Evolutionary conservation across 169 alveolate species (phyloP).

Genomic region (Eimeria sp.): DNA sequence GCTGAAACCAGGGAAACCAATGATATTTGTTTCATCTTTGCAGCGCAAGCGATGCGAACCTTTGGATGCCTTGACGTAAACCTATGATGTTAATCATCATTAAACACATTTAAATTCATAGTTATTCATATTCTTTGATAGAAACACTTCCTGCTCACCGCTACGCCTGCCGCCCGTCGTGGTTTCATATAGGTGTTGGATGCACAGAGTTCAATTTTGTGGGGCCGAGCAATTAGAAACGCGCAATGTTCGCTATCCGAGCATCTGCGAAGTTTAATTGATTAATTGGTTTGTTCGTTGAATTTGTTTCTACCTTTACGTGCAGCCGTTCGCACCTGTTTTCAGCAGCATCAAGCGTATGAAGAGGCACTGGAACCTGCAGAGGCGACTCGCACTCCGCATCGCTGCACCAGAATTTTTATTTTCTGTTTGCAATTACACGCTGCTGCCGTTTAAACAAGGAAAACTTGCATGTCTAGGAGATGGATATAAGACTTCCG

Average conservation of each 20-base stretch:
- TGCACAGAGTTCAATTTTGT: neutral
- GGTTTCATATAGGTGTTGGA: slow-evolving; percentile 36
- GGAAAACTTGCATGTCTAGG: slow-evolving; percentile 14
- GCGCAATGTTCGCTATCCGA: slow-evolving; percentile 27
- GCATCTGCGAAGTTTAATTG: neutral
- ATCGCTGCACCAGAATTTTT: neutral
- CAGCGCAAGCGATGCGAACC: slow-evolving; percentile 6
- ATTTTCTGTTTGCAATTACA: too few species aligned
- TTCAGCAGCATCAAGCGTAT: slow-evolving; percentile 44
- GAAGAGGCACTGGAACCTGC: neutral
- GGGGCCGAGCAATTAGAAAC: slow-evolving; percentile 49
- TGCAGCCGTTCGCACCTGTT: slow-evolving; percentile 24
- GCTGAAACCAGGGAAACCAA: slow-evolving; percentile 1
- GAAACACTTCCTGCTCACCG: neutral
- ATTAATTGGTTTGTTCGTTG: neutral
- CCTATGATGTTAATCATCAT: neutral
- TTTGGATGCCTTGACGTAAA: slow-evolving; percentile 46
- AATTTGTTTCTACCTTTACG: neutral
- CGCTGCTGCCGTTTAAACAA: too few species aligned
- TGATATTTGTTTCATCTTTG: neutral
- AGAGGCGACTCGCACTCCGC: slow-evolving; percentile 47
- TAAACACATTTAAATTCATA: neutral
- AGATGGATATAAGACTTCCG: slow-evolving; percentile 43
- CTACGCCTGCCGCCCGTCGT: slow-evolving; percentile 1
- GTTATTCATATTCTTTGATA: neutral